Evolutionary conservation across 495 filamentous ascomycete genomes (phyloP), one percentile per base, ranked within the genome.

Genomic region (Chaetomium tenue): DNA sequence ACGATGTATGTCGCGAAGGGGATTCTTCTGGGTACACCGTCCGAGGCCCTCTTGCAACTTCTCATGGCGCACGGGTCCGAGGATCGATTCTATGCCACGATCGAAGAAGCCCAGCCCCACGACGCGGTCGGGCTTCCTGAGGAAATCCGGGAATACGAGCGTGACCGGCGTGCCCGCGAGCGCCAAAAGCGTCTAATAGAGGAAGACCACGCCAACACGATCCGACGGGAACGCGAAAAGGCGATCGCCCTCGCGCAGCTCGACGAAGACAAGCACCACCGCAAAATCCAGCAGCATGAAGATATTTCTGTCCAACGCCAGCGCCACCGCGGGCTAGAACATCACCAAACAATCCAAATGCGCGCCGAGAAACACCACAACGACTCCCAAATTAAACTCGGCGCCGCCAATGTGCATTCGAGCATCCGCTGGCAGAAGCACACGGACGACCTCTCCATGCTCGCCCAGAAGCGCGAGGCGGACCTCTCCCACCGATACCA

Each of bases 1-100:
- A 79, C 77, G 9, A 78, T 76, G 71, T 81, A 79, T 39, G 74
- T 76, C 1, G 56, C 69, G 39, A 78, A 78, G 53, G 46, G 72
- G 18, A 70, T 79, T 2, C 70, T 78, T 1, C 60, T 72, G 22
- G 66, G 66, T 15, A 69, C 72, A 0, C 63, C 54, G 4, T 63
- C 66, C 3, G 65, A 61, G 0, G 39, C 28, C 18, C 62, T 75
- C 1, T 23, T 70, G 15, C 59, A 66, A 18, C 66, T 81, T 18
- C 58, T 81, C 28, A 58, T 62, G 6, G 71, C 70, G 25, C 75
- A 79, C 53, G 77, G 78, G 9, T 75, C 63, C 2, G 72, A 67
- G 42, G 76, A 81, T 42, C 70, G 75, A 0, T 81, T 75, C 28
- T 81, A 79, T 60, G 76, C 77, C 30, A 74, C 72, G 52, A 68